Base-by-base conservation (phyloP, 1,139 yeast genomes). In the Hyphopichia pseudoburtonii region DNA sequence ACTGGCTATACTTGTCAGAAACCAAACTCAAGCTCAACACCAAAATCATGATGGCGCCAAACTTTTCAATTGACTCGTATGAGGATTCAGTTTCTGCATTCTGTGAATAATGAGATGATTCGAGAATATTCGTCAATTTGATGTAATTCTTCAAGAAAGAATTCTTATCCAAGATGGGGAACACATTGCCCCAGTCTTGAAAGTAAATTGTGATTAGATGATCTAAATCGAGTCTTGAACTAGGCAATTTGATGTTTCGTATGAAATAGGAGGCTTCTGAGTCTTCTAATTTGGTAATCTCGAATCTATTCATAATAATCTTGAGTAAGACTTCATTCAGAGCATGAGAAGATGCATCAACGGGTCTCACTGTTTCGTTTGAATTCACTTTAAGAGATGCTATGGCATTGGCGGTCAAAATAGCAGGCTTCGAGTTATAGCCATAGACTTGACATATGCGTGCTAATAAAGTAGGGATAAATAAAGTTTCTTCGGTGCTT, bases 401-500 rank as follows among this genome's bases (percentile, higher is more conserved):
- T 32, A 84, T 68, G 0, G 88, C 73, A 41, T 82, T 76, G 1
- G 89, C 88, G 0, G 90, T 78, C 37, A 81, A 62, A 10, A 80
- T 67, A 7, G 88, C 80, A 1, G 86, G 82, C 45, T 76, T 79
- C 0, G 88, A 80, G 36, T 78, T 76, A 52, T 80, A 82, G 0
- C 92, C 92, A 56, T 80, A 83, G 2, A 71, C 76, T 46, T 80
- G 80, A 43, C 88, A 82, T 31, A 84, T 70, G 36, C 80, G 73
- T 8, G 88, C 86, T 40, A 84, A 62, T 36, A 84, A 61, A 2
- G 86, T 80, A 0, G 94, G 90, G 24, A 82, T 78, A 48, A 82
- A 82, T 33, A 84, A 62, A 0, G 88, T 83, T 52, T 84, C 94
- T 46, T 82, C 90, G 0, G 92, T 84, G 22, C 85, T 77, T 52